Conservation (phyloP, 441 rosid species). For the Adansonia grandidieri region DNA sequence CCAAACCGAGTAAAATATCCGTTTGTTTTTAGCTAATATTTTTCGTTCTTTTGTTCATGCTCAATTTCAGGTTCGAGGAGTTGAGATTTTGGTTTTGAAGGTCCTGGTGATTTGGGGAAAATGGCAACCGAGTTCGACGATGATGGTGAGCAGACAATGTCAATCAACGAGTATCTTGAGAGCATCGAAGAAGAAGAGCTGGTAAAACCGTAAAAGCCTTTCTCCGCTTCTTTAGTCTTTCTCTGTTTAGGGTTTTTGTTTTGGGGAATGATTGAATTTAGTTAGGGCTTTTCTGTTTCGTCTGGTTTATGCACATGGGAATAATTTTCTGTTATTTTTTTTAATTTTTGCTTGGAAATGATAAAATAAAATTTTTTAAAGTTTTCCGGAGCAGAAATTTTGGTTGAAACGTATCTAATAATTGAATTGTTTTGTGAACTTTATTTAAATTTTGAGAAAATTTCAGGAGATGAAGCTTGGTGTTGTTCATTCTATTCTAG, state of each 20-base stretch:
- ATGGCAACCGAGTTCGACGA: constrained; percentile 63
- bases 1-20: not conserved
- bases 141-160: constrained; percentile 58
- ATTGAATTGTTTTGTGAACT: not conserved
- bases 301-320: not conserved
- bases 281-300: not conserved
- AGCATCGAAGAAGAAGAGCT: constrained; percentile 72
- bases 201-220: constrained; percentile 37
- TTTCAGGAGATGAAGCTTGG: not conserved
- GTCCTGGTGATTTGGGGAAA: constrained; percentile 21
- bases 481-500: not conserved
- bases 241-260: constrained; percentile 24
- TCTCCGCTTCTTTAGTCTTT: not conserved
- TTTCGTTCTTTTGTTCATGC: not conserved
- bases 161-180: constrained; percentile 71
- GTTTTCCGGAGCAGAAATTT: not conserved
- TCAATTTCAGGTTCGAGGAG: not conserved
- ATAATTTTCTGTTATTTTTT: not conserved
- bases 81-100: not conserved
- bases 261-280: not conserved
- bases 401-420: not conserved
- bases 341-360: not conserved
- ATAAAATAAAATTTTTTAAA: not conserved
- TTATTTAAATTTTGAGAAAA: not conserved
- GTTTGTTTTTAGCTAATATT: not conserved